Base-by-base conservation (phyloP, 1,139 yeast genomes). In the Nakaseomyces bracarensis region DNA sequence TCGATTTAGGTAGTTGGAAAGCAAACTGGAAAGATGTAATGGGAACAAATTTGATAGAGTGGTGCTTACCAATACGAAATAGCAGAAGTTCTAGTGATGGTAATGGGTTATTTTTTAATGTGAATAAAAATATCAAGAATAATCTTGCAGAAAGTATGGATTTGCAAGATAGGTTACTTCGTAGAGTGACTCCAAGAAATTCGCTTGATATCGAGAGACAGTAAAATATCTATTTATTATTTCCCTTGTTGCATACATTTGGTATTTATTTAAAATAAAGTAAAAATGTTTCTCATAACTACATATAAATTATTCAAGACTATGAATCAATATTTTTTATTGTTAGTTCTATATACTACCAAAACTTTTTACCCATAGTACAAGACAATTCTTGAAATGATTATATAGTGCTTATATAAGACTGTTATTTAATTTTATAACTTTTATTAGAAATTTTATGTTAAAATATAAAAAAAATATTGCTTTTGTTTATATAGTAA, bases 21-120 rank as follows among this genome's bases (percentile, higher is more conserved):
- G 57, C 53, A 4, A 91, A 91, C 59, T 79, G 89, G 82, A 50
- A 58, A 15, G 69, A 72, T 13, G 73, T 85, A 1, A 81, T 91
- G 94, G 98, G 98, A 0, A 49, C 60, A 2, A 58, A 64, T 1
- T 70, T 77, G 72, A 42, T 50, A 15, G 77, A 78, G 47, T 87
- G 96, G 96, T 27, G 81, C 3, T 56, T 87, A 0, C 97, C 98
- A 0, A 55, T 82, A 0, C 57, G 3, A 45, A 64, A 19, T 39
- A 57, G 44, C 19, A 45, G 49, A 21, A 66, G 67, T 30, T 53
- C 58, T 5, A 56, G 53, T 19, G 57, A 54, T 15, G 62, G 66
- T 36, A 69, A 72, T 44, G 86, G 86, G 1, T 53, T 79, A 16
- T 74, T 69, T 50, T 79, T 65, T 47, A 68, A 62, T 29, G 67